A percentile compares a stretch with the other conserved stretches of the same genome.
phyloP scores from a whole-genome alignment of 352 stramenopile species.

The Saprolegnia parasitica region DNA sequence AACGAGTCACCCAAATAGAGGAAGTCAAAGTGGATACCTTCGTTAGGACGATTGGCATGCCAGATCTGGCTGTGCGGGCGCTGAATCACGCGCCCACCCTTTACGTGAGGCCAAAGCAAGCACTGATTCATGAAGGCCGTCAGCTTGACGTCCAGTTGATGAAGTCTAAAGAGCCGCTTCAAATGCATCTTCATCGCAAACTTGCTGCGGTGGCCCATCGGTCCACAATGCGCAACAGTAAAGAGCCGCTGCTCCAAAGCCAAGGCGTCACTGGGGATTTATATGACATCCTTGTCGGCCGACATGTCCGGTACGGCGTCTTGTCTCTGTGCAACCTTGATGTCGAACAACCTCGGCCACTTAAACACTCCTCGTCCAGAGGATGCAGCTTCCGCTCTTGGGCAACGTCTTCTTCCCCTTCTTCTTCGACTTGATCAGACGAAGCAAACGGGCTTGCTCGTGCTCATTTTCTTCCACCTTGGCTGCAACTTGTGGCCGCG shows the following conservation, averaged over 20 bases:
- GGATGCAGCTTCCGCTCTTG: background rate
- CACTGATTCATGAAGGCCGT: conserved; percentile 28
- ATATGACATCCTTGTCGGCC: background rate
- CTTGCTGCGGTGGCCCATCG: conserved; percentile 21
- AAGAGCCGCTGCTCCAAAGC: conserved; percentile 10
- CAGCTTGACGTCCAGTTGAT: conserved; percentile 11
- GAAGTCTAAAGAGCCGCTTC: conserved; percentile 12
- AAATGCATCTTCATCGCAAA: conserved; percentile 15
- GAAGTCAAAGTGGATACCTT: conserved; percentile 37
- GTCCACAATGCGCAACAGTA: conserved; percentile 27
- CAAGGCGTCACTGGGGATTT: conserved; percentile 19
- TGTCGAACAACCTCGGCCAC: background rate
- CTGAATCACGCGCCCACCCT: conserved; percentile 28
- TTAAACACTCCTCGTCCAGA: conserved; percentile 9
- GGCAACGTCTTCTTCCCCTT: too few species aligned
- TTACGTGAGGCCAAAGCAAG: conserved; percentile 32
- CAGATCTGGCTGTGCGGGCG: conserved; percentile 23
- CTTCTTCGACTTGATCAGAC: too few species aligned
- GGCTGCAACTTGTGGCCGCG: too few species aligned
- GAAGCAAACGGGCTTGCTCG: too few species aligned
- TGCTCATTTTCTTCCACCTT: too few species aligned
- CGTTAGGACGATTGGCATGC: conserved; percentile 29
- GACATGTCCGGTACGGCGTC: background rate
- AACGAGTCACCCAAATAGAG: conserved; percentile 32
- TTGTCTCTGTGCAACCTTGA: background rate